Conservation (phyloP, 192 early-diverging fungal species). For the Mortierella alpina region DNA sequence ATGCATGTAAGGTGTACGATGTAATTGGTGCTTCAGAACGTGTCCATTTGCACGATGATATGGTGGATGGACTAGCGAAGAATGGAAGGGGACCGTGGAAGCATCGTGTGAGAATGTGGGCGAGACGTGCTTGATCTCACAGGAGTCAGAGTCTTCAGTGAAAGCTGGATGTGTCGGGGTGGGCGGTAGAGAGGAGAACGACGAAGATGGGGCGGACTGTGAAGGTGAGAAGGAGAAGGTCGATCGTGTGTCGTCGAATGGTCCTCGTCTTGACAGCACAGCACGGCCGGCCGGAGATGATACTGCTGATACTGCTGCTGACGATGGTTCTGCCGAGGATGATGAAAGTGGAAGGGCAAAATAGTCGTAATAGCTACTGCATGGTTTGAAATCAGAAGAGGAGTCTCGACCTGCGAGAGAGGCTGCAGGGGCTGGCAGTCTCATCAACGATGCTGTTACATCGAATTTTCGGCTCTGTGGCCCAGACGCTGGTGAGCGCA, state of each 20-base stretch:
- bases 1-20: slow-evolving; percentile 4
- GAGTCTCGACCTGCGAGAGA: not conserved
- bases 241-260: slow-evolving; percentile 3
- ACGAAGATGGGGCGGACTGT: too few relatives aligned
- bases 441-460: not conserved
- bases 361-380: slow-evolving; percentile 6
- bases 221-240: not conserved
- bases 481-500: not conserved
- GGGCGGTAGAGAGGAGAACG: slow-evolving; percentile 4
- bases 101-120: slow-evolving; percentile 5
- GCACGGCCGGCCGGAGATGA: not conserved
- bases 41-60: not conserved
- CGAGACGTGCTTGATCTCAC: not conserved
- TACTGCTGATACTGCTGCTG: not conserved
- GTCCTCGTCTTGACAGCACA: not conserved
- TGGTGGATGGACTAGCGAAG: not conserved
- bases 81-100: not conserved
- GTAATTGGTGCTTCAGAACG: slow-evolving; percentile 6
- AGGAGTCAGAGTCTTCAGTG: not conserved
- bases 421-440: too few relatives aligned
- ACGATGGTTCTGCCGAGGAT: slow-evolving; percentile 14
- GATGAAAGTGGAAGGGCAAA: slow-evolving; percentile 15
- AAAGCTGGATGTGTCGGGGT: slow-evolving; percentile 9
- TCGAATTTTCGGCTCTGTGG: not conserved
- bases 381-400: not conserved